Conservation (phyloP, 345 rosid species). For the Citrus cavaleriei region DNA sequence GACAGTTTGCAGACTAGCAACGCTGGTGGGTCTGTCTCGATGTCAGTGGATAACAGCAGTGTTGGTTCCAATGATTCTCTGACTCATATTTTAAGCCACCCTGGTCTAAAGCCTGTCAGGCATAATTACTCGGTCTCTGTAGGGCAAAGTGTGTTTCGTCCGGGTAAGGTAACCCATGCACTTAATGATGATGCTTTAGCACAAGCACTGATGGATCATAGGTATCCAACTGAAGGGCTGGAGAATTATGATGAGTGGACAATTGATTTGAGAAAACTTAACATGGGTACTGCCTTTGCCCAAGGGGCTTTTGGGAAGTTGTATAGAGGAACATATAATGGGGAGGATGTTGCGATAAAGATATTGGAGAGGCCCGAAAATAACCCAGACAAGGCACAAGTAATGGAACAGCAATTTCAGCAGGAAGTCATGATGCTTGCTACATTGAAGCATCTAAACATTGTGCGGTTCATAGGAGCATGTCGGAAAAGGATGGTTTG, state of each 20-base stretch:
- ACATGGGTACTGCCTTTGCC: conserved; percentile 71
- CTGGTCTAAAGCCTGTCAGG: conserved; percentile 47
- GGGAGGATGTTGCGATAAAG: conserved; percentile 61
- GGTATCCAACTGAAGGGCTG: conserved; percentile 51
- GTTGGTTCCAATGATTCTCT: conserved; percentile 68
- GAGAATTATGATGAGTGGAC: conserved; percentile 59
- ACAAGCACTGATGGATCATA: conserved; percentile 57
- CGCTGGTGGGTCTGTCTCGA: conserved; percentile 61
- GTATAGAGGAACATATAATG: conserved; percentile 53
- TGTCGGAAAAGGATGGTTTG: conserved; percentile 47
- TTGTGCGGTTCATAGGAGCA: conserved; percentile 50
- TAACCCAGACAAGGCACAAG: conserved; percentile 39
- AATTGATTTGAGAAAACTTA: conserved; percentile 56
- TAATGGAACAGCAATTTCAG: conserved; percentile 56
- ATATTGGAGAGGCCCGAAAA: conserved; percentile 51
- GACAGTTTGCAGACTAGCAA: conserved; percentile 60
- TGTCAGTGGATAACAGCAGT: conserved; percentile 63
- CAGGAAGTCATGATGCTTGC: conserved; percentile 63
- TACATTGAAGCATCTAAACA: conserved; percentile 45
- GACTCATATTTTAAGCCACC: conserved; percentile 62
- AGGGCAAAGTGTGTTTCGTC: conserved; percentile 58
- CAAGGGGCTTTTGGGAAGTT: conserved; percentile 74
- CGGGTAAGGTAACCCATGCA: conserved; percentile 47
- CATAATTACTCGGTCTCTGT: conserved; percentile 41
- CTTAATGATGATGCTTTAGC: conserved; percentile 58